Evolutionary conservation across 2,329 filamentous ascomycete genomes (phyloP).

Genomic region (Xylaria arbuscula): DNA sequence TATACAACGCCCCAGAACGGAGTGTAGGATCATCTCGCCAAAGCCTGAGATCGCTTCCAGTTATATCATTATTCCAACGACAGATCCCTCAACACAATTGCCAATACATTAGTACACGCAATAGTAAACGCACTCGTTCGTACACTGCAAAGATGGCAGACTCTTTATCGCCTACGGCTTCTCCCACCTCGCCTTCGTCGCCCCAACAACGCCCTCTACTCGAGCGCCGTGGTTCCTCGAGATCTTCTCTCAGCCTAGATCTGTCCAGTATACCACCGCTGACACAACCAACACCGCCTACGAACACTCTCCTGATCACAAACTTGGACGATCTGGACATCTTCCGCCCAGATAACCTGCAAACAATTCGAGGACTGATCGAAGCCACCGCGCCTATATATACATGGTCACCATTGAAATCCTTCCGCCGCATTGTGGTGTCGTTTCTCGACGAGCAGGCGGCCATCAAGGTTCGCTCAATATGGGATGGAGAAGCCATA

Average conservation of each 20-base stretch:
- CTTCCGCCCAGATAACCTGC: constrained; percentile 79
- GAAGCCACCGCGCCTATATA: constrained; percentile 76
- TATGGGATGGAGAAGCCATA: constrained; percentile 79
- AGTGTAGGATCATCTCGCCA: not conserved
- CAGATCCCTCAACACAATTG: not conserved
- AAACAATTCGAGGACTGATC: constrained; percentile 78
- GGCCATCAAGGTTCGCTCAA: constrained; percentile 75
- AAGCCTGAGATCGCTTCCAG: not conserved
- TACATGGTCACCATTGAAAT: constrained; percentile 83
- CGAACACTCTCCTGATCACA: constrained; percentile 87
- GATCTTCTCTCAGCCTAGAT: constrained; percentile 73
- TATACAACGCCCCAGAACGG: not conserved
- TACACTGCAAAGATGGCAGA: constrained; percentile 43
- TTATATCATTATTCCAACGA: not conserved
- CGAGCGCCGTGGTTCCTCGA: constrained; percentile 57
- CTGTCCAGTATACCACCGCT: constrained; percentile 78
- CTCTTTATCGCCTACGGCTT: constrained; percentile 44
- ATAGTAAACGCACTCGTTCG: constrained; percentile 20
- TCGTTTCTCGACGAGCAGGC: constrained; percentile 78
- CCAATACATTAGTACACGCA: not conserved
- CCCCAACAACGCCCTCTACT: constrained; percentile 50
- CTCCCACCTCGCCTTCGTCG: constrained; percentile 46
- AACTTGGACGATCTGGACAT: constrained; percentile 79
- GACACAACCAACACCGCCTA: constrained; percentile 76
- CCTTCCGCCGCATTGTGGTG: constrained; percentile 82